Conservation (phyloP, 306 rosid species). For the Vigna reflexopilosa region DNA sequence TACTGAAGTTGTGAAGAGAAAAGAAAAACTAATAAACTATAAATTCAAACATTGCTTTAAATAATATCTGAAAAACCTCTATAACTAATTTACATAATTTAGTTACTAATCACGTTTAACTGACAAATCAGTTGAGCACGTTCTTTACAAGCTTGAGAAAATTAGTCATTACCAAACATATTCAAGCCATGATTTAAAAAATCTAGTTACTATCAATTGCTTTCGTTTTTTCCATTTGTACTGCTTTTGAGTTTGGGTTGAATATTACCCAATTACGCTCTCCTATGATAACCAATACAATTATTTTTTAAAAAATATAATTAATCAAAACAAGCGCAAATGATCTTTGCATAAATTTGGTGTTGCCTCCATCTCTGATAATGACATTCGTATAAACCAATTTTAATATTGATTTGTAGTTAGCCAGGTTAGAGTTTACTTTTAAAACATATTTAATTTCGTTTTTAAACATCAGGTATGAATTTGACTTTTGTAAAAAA, state of each 20-base stretch:
- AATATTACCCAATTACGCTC: not conserved
- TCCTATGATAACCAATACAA: not conserved
- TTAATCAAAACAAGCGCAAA: not conserved
- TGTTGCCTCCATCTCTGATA: not conserved
- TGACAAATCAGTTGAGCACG: too few species aligned
- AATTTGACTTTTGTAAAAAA: not conserved
- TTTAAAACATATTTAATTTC: not conserved
- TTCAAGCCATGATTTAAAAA: not conserved
- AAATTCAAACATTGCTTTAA: not conserved
- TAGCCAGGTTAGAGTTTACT: not conserved
- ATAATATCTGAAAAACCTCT: not conserved
- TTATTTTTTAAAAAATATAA: not conserved
- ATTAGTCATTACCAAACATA: not conserved
- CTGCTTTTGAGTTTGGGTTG: not conserved
- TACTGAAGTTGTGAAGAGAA: not conserved
- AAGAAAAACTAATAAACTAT: not conserved
- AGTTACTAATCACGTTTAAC: not conserved
- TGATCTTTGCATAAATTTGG: not conserved
- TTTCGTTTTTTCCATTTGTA: not conserved
- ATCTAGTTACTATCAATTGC: too few species aligned
- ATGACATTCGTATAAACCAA: not conserved
- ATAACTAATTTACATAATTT: not conserved
- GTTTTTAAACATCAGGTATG: not conserved
- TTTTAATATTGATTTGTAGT: not conserved
- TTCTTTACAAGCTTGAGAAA: not conserved